Conservation (phyloP, 306 rosid species). For the Arachis hypogaea region DNA sequence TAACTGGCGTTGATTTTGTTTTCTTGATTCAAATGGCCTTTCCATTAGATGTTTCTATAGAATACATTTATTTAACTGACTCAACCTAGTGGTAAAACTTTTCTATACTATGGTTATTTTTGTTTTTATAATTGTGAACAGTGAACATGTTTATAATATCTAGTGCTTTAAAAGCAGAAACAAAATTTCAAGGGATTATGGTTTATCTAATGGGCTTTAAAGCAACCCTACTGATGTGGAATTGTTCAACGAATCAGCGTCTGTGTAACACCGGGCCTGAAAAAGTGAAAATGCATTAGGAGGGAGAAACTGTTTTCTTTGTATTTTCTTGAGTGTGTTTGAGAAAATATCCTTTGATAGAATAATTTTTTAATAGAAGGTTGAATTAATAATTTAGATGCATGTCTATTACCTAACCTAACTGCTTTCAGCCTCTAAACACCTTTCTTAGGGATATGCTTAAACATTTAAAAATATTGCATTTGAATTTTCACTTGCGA, state of each 20-base stretch:
- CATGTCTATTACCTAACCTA: not conserved
- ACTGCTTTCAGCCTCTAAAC: constrained; percentile 10
- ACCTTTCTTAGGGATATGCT: not conserved
- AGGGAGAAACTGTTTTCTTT: not conserved
- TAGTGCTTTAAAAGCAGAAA: not conserved
- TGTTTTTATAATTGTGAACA: constrained; percentile 2
- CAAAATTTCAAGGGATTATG: not conserved
- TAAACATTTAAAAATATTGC: constrained; percentile 25
- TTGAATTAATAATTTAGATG: constrained; percentile 7
- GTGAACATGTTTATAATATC: not conserved
- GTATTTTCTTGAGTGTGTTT: not conserved
- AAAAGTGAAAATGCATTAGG: constrained; percentile 5
- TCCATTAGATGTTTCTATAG: not conserved
- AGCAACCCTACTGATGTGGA: not conserved
- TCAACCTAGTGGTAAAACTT: not conserved
- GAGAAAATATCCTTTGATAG: not conserved
- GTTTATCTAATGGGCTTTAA: not conserved
- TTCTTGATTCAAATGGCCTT: not conserved
- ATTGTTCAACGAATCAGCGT: constrained; percentile 1
- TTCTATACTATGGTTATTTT: not conserved
- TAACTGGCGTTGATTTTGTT: not conserved
- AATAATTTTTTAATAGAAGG: not conserved
- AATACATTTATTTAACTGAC: not conserved
- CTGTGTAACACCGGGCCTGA: not conserved
- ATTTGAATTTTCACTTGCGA: constrained; percentile 3